A percentile compares a stretch with the other conserved stretches of the same genome.
phyloP scores from a whole-genome alignment of 257 asterid genomes.

The Nicotiana obtusifolia region DNA sequence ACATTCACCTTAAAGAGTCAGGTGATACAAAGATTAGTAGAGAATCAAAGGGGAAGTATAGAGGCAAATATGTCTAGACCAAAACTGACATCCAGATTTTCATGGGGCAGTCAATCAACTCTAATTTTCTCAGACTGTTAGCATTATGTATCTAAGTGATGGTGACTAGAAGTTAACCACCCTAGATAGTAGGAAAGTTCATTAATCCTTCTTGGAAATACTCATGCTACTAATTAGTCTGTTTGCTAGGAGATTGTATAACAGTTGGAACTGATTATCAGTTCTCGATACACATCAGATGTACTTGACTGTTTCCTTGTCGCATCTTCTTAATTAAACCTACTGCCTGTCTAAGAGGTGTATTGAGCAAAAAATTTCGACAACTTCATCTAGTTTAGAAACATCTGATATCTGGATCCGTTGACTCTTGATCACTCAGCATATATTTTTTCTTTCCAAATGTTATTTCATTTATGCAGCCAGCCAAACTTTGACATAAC shows the following conservation, averaged over 20 bases:
- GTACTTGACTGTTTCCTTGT: neutral
- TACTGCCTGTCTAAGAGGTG: neutral
- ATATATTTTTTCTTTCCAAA: too few relatives aligned
- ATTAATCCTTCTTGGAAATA: neutral
- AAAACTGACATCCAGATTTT: neutral
- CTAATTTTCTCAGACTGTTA: neutral
- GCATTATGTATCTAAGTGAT: neutral
- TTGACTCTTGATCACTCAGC: neutral
- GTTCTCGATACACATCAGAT: neutral
- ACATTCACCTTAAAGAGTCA: slow-evolving; percentile 28
- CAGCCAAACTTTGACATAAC: neutral
- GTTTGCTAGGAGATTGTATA: neutral
- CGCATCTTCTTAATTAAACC: neutral
- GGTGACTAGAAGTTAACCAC: neutral
- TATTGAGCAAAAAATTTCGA: neutral
- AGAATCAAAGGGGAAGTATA: slow-evolving; percentile 65
- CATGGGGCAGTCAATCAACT: neutral
- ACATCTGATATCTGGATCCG: neutral
- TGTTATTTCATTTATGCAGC: neutral
- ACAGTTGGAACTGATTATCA: neutral
- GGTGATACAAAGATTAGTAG: slow-evolving; percentile 43
- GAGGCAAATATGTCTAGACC: slow-evolving; percentile 92
- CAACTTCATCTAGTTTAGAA: neutral
- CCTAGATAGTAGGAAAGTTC: neutral
- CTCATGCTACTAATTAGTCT: neutral